Evolutionary conservation across 345 rosid species (phyloP).

Genomic region (Populus deltoides): DNA sequence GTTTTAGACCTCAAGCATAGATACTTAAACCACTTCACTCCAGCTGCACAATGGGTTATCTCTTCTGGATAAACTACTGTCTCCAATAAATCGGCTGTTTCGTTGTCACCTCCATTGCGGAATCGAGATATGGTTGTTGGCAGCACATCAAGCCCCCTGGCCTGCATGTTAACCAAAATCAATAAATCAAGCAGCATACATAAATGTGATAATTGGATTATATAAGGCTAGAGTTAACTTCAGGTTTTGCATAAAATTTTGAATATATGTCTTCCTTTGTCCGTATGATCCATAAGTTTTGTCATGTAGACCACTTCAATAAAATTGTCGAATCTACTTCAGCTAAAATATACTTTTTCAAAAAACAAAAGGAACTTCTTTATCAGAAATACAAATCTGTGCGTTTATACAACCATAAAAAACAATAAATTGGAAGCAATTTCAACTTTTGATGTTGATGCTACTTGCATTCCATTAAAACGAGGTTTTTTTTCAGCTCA

Average conservation of each 20-base stretch:
- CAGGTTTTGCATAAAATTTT: background rate
- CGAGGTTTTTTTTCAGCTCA: too few species aligned
- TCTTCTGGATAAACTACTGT: conserved; percentile 79
- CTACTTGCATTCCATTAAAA: too few species aligned
- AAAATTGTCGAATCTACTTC: background rate
- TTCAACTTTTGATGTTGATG: background rate
- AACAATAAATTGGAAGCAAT: background rate
- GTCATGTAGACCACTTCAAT: background rate
- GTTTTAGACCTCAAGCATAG: conserved; percentile 53
- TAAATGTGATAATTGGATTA: background rate
- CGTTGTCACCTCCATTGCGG: conserved; percentile 72
- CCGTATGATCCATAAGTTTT: background rate
- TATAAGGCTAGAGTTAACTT: background rate
- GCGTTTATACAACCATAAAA: background rate
- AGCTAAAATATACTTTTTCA: background rate
- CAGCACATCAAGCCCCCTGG: conserved; percentile 88
- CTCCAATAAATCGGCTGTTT: conserved; percentile 72
- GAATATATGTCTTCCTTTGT: background rate
- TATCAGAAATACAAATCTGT: background rate
- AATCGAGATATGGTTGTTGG: conserved; percentile 84
- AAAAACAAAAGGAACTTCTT: background rate
- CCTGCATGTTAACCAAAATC: conserved; percentile 40
- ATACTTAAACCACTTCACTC: conserved; percentile 83
- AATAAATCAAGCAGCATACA: conserved; percentile 6
- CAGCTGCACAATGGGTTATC: conserved; percentile 93